Evolutionary conservation across 208 protist species (phyloP).

Genomic region (Porcisia hertigi): DNA sequence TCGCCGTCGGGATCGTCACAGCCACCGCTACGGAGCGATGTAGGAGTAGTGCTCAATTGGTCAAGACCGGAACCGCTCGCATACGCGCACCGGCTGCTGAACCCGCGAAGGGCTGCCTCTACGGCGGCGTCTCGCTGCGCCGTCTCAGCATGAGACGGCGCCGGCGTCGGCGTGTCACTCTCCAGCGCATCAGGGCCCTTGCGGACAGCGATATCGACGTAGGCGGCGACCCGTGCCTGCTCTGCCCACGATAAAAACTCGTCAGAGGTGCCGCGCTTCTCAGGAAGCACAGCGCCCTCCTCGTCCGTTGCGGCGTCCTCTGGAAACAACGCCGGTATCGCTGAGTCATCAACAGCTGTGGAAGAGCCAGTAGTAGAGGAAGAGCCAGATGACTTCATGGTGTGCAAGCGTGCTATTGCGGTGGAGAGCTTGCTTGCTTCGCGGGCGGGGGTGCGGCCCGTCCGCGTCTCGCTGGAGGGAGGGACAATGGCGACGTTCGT

Average conservation of each 20-base stretch:
- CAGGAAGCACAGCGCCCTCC: neutral
- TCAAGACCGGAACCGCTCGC: neutral
- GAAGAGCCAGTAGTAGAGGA: neutral
- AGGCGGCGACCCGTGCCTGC: slow-evolving; percentile 30
- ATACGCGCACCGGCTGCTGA: neutral
- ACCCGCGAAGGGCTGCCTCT: slow-evolving; percentile 21
- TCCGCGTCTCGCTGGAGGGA: neutral
- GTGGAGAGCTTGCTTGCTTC: neutral
- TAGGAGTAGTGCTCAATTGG: neutral
- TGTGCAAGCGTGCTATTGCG: neutral
- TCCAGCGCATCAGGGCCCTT: slow-evolving; percentile 37
- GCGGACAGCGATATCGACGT: slow-evolving; percentile 47
- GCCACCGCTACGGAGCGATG: neutral
- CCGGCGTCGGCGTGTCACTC: slow-evolving; percentile 15
- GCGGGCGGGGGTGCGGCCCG: neutral
- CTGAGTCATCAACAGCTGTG: neutral
- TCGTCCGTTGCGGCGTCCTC: neutral
- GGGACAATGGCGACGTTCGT: neutral
- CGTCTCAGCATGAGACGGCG: neutral
- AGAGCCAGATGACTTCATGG: neutral
- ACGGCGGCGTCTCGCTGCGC: slow-evolving; percentile 26
- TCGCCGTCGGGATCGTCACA: neutral
- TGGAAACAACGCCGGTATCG: neutral
- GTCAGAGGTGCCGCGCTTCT: slow-evolving; percentile 1
- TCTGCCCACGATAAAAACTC: neutral